phyloP scores from a whole-genome alignment of 202 grass and related monocot genomes.

The Bolboschoenoplectus hybrid region DNA sequence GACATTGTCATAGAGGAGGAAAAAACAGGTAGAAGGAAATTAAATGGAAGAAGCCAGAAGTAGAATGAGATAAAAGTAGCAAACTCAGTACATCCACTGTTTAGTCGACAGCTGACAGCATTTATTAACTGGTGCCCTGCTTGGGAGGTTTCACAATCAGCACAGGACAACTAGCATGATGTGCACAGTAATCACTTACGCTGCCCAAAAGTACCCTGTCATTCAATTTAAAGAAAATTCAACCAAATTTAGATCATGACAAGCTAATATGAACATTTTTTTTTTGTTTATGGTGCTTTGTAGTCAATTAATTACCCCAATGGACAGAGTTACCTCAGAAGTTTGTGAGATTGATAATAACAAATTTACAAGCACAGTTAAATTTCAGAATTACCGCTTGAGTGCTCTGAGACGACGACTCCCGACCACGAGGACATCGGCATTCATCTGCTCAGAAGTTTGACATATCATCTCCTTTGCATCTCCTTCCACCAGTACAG shows the following conservation, averaged over 20 bases:
- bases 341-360: neutral
- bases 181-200: slow-evolving; percentile 60
- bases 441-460: slow-evolving; percentile 43
- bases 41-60: neutral
- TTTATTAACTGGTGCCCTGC: slow-evolving; percentile 31
- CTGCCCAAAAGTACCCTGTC: slow-evolving; percentile 54
- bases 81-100: neutral
- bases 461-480: slow-evolving; percentile 60
- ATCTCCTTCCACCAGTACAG: slow-evolving; percentile 48
- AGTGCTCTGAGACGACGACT: slow-evolving; percentile 56
- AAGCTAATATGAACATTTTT: neutral
- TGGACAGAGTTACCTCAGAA: neutral
- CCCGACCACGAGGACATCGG: slow-evolving; percentile 55
- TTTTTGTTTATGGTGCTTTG: neutral
- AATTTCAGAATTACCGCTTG: slow-evolving; percentile 37
- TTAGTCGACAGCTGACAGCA: neutral
- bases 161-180: slow-evolving; percentile 48
- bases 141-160: slow-evolving; percentile 52
- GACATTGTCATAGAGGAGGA: neutral
- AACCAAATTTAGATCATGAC: neutral
- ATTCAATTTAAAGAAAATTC: neutral
- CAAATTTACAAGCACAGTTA: neutral
- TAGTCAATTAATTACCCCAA: neutral
- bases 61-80: neutral
- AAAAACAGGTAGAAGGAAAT: neutral